These are phyloP conservation scores for Russula sp. DNA, from an alignment of 768 basidiomycete genomes.

Conservation along the genomic window DNA sequence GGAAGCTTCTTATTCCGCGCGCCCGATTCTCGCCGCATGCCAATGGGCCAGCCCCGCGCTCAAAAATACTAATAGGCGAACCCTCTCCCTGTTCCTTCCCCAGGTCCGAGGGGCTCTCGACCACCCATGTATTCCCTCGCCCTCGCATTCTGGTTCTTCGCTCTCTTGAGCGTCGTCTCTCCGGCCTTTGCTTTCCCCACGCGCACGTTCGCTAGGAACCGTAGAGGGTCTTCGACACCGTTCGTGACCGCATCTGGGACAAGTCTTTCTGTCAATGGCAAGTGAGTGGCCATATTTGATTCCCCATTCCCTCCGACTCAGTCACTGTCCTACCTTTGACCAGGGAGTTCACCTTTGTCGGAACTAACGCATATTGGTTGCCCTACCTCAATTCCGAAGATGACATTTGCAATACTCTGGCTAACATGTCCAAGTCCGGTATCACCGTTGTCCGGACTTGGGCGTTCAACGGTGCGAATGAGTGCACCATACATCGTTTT, in stretches of 20 bases:
- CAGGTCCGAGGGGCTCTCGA: neutral
- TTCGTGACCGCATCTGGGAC: constrained; percentile 7
- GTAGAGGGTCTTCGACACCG: neutral
- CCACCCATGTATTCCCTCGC: constrained; percentile 9
- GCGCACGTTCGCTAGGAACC: neutral
- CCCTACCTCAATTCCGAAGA: constrained; percentile 42
- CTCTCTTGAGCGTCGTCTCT: constrained; percentile 2
- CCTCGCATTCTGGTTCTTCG: neutral
- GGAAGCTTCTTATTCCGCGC: neutral
- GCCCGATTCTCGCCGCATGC: too few relatives aligned
- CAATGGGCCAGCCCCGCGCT: too few relatives aligned
- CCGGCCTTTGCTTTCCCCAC: constrained; percentile 4
- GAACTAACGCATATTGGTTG: constrained; percentile 67
- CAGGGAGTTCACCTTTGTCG: constrained; percentile 34
- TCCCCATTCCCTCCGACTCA: neutral
- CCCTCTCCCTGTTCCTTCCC: neutral
- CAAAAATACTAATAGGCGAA: neutral
- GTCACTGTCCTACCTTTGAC: neutral
- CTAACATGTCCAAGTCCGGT: constrained; percentile 47
- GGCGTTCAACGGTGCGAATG: constrained; percentile 57
- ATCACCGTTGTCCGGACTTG: constrained; percentile 58
- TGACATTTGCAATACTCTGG: constrained; percentile 53
- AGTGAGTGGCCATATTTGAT: neutral
- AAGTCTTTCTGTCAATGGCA: constrained; percentile 5
- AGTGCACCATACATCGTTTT: neutral